Base-by-base conservation (phyloP, 345 rosid species). In the Cardiospermum halicacabum region DNA sequence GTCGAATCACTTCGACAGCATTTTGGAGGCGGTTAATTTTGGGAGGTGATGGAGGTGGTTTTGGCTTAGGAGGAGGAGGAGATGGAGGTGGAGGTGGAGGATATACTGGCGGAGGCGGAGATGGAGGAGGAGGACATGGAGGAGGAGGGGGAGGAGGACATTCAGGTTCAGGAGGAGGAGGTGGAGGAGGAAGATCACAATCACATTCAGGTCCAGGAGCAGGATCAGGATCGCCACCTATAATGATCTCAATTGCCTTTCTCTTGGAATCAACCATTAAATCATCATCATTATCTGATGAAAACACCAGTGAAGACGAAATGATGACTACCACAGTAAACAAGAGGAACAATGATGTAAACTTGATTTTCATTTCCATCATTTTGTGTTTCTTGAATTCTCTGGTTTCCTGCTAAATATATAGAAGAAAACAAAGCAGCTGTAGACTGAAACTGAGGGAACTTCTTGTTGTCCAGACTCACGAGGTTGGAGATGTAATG, bases 211-310 rank as follows among this genome's bases (percentile, higher is more conserved):
- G 58, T 10, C 62, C 3, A 7, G 74, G 75, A 11, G 62, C 42
- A 19, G 81, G 71, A 24, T 66, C 15, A 18, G 42, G 54, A 1
- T 32, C 66, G 0, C 68, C 71, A 0, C 73, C 73, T 2, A 50
- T 75, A 62, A 70, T 68, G 32, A 70, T 72, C 53, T 75, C 80
- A 12, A 75, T 18, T 0, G 67, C 55, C 59, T 72, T 62, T 11
- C 76, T 72, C 4, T 45, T 55, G 11, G 71, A 21, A 5, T 54
- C 61, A 1, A 31, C 12, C 25, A 48, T 27, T 25, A 64, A 11
- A 45, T 56, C 26, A 12, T 64, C 61, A 11, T 19, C 51, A 1
- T 21, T 25, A 32, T 54, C 60, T 3, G 22, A 60, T 47, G 51
- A 18, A 11, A 18, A 72, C 13, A 30, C 45, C 42, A 2, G 69